phyloP scores from a whole-genome alignment of 176 grass and related monocot genomes.

The Echinochloa phyllopogon region DNA sequence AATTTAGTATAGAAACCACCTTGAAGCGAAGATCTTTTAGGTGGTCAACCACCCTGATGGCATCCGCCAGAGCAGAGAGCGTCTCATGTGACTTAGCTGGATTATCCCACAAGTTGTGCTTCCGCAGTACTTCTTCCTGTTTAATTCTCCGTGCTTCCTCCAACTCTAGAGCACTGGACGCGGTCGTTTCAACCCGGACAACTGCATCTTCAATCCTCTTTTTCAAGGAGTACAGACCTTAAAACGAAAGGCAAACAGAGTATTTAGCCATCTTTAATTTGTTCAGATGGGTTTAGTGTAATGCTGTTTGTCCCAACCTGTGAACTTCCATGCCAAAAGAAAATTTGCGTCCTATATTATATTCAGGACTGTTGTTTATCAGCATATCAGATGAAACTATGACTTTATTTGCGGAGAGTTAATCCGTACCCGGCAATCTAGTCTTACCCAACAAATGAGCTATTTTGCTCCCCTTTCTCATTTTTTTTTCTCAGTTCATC shows the following conservation, averaged over 20 bases:
- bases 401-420: not conserved
- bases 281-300: not conserved
- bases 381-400: not conserved
- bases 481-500: not conserved
- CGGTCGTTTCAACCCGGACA: slow-evolving; percentile 58
- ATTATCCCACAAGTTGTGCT: slow-evolving; percentile 75
- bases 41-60: slow-evolving; percentile 70
- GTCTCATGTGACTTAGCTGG: slow-evolving; percentile 64
- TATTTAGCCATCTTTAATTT: not conserved
- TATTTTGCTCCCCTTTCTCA: not conserved
- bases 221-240: slow-evolving; percentile 83
- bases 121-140: slow-evolving; percentile 68
- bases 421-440: not conserved
- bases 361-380: not conserved
- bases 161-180: slow-evolving; percentile 64
- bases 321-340: not conserved
- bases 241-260: not conserved
- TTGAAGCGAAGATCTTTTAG: slow-evolving; percentile 93
- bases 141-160: slow-evolving; percentile 79
- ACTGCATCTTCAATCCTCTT: slow-evolving; percentile 88
- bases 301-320: not conserved
- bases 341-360: not conserved
- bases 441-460: not conserved
- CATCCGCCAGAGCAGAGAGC: slow-evolving; percentile 73
- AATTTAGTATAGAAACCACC: slow-evolving; percentile 59